These are phyloP conservation scores for Thelonectria rubi DNA, from an alignment of 2,329 filamentous ascomycete genomes.

Conservation along the genomic window DNA sequence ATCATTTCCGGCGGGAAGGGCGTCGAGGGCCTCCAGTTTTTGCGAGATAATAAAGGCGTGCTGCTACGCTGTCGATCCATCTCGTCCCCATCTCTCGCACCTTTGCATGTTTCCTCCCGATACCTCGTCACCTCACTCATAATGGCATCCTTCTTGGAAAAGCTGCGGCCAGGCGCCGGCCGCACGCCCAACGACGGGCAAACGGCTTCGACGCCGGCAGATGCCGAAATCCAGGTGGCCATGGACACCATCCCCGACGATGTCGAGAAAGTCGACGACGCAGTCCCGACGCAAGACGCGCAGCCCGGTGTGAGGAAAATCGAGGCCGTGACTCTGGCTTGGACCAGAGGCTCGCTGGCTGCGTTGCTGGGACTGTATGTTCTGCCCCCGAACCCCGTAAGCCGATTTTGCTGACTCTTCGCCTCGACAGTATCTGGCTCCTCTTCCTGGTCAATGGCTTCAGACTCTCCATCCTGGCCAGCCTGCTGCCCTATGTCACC, in stretches of 20 bases:
- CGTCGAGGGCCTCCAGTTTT: not conserved
- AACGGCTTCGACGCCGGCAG: not conserved
- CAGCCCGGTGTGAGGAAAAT: constrained; percentile 53
- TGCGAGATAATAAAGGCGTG: not conserved
- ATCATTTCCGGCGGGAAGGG: not conserved
- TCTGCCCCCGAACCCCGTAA: not conserved
- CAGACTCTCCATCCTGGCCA: constrained; percentile 53
- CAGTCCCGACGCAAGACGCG: constrained; percentile 33
- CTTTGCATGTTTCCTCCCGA: not conserved
- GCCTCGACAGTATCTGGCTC: constrained; percentile 51
- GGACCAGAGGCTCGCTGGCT: constrained; percentile 50
- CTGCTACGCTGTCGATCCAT: not conserved
- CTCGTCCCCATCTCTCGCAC: not conserved
- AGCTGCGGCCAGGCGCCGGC: not conserved
- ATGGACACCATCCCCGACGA: not conserved
- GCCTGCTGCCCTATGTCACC: constrained; percentile 57
- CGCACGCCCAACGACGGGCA: not conserved
- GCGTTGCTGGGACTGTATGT: constrained; percentile 46
- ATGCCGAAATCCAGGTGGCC: not conserved
- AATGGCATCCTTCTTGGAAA: not conserved
- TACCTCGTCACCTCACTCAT: not conserved
- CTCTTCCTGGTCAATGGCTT: constrained; percentile 62
- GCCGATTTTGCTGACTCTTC: constrained; percentile 13
- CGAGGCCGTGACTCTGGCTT: constrained; percentile 53
- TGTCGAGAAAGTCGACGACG: not conserved